Evolutionary conservation across 192 early-diverging fungal genomes (phyloP).

Genomic region (Spizellomyces punctatus): DNA sequence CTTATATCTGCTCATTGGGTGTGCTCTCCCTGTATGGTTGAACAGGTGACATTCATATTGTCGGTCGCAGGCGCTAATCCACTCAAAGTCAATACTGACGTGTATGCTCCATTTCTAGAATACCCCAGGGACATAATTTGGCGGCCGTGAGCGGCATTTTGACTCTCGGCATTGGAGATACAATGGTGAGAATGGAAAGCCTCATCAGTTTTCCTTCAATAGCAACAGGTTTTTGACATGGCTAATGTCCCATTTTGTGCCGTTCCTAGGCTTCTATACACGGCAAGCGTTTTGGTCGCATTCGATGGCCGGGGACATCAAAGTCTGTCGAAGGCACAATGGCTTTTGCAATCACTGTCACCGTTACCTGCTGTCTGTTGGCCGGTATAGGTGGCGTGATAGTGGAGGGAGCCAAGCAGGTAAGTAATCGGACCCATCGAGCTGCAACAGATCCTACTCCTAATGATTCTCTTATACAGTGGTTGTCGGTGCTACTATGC

Average conservation of each 20-base stretch:
- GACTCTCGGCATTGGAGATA: constrained; percentile 87
- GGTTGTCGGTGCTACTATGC: background rate
- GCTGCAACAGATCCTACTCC: too few relatives aligned
- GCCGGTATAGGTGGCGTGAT: background rate
- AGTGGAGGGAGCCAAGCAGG: background rate
- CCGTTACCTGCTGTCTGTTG: constrained; percentile 33
- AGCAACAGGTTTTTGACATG: background rate
- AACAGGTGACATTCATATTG: constrained; percentile 49
- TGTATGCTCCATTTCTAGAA: constrained; percentile 1
- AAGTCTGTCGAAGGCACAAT: constrained; percentile 68
- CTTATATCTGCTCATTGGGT: constrained; percentile 87
- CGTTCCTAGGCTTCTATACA: constrained; percentile 71
- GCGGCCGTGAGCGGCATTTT: constrained; percentile 77
- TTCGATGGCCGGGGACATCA: constrained; percentile 68
- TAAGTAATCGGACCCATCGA: too few relatives aligned
- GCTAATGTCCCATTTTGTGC: background rate
- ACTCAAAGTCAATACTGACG: too few relatives aligned
- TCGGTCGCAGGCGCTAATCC: background rate
- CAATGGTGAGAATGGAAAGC: constrained; percentile 52
- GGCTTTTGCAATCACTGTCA: constrained; percentile 75
- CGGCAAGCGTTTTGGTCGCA: constrained; percentile 73
- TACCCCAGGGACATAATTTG: constrained; percentile 26
- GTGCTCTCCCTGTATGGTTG: constrained; percentile 89
- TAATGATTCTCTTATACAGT: background rate
- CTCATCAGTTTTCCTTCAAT: background rate